phyloP scores from a whole-genome alignment of 192 early-diverging fungal genomes.

The Coemansia sp. region DNA sequence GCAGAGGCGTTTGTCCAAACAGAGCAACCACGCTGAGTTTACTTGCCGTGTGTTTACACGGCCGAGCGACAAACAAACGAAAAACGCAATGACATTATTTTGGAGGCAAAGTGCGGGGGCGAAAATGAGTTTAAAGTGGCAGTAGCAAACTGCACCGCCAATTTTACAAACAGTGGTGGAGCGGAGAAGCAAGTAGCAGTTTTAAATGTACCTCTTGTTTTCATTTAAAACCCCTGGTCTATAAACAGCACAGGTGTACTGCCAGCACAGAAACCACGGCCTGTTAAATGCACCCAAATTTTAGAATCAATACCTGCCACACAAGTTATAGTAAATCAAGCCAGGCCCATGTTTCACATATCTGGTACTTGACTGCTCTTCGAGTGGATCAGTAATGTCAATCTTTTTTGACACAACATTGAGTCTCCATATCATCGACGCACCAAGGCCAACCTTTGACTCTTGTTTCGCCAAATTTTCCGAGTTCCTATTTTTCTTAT shows the following conservation, averaged over 20 bases:
- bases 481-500: not conserved
- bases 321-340: not conserved
- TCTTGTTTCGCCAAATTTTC: not conserved
- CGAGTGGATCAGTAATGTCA: not conserved
- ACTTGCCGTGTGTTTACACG: too few relatives aligned
- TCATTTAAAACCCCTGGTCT: not conserved
- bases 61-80: too few relatives aligned
- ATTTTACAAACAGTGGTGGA: not conserved
- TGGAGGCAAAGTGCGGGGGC: too few relatives aligned
- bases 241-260: not conserved
- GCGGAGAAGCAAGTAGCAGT: not conserved
- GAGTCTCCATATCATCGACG: slow-evolving; percentile 5
- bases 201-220: not conserved
- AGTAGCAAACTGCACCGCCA: not conserved
- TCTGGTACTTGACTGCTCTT: not conserved
- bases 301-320: not conserved
- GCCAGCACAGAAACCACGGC: not conserved
- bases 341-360: slow-evolving; percentile 3
- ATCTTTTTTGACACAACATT: not conserved
- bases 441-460: not conserved
- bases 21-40: too few relatives aligned
- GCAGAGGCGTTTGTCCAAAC: too few relatives aligned
- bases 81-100: too few relatives aligned
- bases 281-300: not conserved
- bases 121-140: too few relatives aligned